Percentiles rank a stretch among this genome's conserved stretches.
These are phyloP conservation scores for Hypoxylon lienhwacheense DNA, from an alignment of 495 filamentous ascomycete species.

Conservation along the genomic window DNA sequence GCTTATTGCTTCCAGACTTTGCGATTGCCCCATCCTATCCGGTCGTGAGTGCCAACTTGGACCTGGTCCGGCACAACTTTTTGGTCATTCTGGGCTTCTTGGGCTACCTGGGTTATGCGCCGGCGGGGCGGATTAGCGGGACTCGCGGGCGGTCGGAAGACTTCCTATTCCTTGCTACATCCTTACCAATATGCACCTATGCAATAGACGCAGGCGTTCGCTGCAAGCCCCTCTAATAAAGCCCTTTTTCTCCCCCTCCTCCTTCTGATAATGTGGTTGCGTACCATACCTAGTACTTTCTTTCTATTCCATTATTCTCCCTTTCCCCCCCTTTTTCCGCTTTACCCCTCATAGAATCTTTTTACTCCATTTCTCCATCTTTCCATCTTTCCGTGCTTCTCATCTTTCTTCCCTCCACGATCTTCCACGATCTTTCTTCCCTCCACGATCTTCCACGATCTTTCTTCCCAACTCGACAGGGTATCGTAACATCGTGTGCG, in stretches of 20 bases:
- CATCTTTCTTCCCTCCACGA: slow-evolving; percentile 3
- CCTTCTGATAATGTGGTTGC: too few relatives aligned
- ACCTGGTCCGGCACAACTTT: too few relatives aligned
- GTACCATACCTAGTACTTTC: too few relatives aligned
- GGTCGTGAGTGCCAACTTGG: slow-evolving; percentile 9
- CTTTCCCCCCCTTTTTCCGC: neutral
- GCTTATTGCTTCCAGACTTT: neutral
- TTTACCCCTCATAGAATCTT: slow-evolving; percentile 8
- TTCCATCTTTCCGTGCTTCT: neutral
- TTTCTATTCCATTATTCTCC: neutral
- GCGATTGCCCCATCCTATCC: slow-evolving; percentile 11
- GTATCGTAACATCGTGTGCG: neutral
- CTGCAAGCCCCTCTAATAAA: slow-evolving; percentile 10
- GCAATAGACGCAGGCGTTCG: neutral
- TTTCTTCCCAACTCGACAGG: slow-evolving; percentile 1
- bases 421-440: neutral
- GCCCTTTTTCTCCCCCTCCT: too few relatives aligned
- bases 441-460: neutral
- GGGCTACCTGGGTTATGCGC: slow-evolving; percentile 5
- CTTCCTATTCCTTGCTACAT: slow-evolving; percentile 16
- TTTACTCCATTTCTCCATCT: neutral
- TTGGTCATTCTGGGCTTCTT: too few relatives aligned
- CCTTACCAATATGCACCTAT: neutral
- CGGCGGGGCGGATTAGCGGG: slow-evolving; percentile 30
- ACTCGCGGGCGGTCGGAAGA: slow-evolving; percentile 19